A percentile compares a stretch with the other conserved stretches of the same genome.
phyloP scores from a whole-genome alignment of 208 protist species.

The Herpetomonas samuelpessoai region DNA sequence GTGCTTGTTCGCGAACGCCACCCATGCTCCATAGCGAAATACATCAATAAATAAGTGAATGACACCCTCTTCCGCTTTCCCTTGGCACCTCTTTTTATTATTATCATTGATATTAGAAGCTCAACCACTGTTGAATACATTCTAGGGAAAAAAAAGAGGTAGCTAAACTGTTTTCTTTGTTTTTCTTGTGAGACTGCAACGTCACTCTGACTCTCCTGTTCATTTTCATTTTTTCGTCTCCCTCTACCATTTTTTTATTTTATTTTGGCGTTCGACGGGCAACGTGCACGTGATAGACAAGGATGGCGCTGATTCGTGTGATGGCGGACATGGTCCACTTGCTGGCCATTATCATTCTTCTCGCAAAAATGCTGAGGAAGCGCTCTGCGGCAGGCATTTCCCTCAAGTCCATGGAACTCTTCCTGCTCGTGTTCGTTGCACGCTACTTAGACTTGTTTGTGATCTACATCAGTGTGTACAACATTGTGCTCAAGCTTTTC shows the following conservation, averaged over 20 bases:
- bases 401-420: constrained; percentile 94
- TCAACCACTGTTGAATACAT: too few species aligned
- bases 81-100: background rate
- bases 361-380: constrained; percentile 92
- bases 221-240: background rate
- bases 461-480: constrained; percentile 85
- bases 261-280: too few species aligned
- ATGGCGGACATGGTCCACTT: constrained; percentile 94
- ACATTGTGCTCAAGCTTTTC: constrained; percentile 95
- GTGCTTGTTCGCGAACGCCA: too few species aligned
- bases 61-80: background rate
- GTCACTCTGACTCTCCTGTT: background rate
- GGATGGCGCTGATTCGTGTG: constrained; percentile 89
- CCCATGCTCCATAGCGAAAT: too few species aligned
- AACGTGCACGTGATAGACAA: background rate
- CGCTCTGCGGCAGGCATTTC: constrained; percentile 90
- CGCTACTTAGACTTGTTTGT: constrained; percentile 95
- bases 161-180: too few species aligned
- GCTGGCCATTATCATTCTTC: constrained; percentile 87
- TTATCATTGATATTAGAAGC: constrained; percentile 5
- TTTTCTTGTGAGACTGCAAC: too few species aligned
- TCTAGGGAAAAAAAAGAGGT: too few species aligned
- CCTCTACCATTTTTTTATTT: background rate
- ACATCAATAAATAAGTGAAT: too few species aligned
- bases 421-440: constrained; percentile 89